Base-by-base conservation (phyloP, 441 rosid genomes). In the Populus hybrid region DNA sequence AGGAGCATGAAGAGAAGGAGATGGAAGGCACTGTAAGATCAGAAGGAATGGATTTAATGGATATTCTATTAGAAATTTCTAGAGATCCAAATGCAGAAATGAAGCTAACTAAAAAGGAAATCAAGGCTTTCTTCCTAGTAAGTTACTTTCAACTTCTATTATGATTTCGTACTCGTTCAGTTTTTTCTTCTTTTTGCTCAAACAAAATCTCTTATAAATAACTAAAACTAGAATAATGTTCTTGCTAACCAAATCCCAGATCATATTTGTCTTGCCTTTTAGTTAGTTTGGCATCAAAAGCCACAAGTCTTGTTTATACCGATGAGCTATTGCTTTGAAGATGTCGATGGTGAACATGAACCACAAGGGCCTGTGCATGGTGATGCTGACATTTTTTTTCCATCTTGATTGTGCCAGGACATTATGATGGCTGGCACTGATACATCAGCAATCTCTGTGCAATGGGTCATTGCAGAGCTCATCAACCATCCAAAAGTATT, bases 1-100 rank as follows among this genome's bases (percentile, higher is more conserved):
- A 33, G 71, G 71, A 33, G 71, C 71, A 68, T 7, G 71, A 68
- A 33, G 71, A 68, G 71, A 68, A 68, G 35, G n/a, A 68, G 23
- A 33, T 68, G 71, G 4, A 23, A 14, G 36, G 69, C 2, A 12
- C 45, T 20, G 71, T 1, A 68, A 68, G 24, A 24, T 65, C 31
- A 24, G 69, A 65, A 33, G 71, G 45, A 10, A 68, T 35, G 71
- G 71, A 68, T 68, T 31, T 68, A 10, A 68, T 35, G 71, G 71
- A 68, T 68, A 68, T 68, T 31, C 45, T 68, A 7, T 31, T 68
- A 29, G 71, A 68, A 33, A 68, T 33, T 20, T 68, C 45, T 3
- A 12, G 12, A n/a, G 71, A 68, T 9, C 38, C 42, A 68, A 20
- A 68, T 68, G 71, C 45, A 28, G 71, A 68, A 18, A 33, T 68